Percentiles rank a stretch among this genome's conserved stretches.
These are phyloP conservation scores for Oenanthe javanica DNA, from an alignment of 140 eudicot genomes.

Conservation along the genomic window DNA sequence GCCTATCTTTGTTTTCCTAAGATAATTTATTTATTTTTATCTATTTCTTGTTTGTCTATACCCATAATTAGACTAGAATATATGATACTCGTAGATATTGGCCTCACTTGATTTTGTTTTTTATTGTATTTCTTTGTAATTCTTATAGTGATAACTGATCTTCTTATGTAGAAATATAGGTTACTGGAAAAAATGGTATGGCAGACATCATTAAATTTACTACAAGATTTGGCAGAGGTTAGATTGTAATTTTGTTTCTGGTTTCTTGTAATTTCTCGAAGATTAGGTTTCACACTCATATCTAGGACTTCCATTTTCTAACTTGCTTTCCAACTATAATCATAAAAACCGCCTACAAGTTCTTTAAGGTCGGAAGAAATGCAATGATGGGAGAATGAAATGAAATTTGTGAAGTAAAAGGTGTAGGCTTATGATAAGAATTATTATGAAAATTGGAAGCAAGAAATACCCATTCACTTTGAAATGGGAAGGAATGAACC, in stretches of 20 bases:
- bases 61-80: neutral
- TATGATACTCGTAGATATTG: neutral
- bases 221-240: too few species aligned
- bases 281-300: neutral
- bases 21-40: neutral
- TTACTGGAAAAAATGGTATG: too few species aligned
- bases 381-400: neutral
- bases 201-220: too few species aligned
- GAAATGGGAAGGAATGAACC: too few species aligned
- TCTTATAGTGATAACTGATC: too few species aligned
- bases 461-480: too few species aligned
- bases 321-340: too few species aligned
- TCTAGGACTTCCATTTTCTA: neutral
- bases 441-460: too few species aligned
- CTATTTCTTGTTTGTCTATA: neutral
- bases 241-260: too few species aligned
- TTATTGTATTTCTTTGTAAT: too few species aligned
- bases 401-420: neutral
- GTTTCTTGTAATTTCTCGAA: neutral
- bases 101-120: neutral
- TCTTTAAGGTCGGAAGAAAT: neutral
- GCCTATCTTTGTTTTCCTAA: neutral
- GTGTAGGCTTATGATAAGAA: too few species aligned
- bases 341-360: neutral
- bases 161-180: too few species aligned